phyloP scores from a whole-genome alignment of 2,329 filamentous ascomycete genomes.

The Ophiostoma sp. region DNA sequence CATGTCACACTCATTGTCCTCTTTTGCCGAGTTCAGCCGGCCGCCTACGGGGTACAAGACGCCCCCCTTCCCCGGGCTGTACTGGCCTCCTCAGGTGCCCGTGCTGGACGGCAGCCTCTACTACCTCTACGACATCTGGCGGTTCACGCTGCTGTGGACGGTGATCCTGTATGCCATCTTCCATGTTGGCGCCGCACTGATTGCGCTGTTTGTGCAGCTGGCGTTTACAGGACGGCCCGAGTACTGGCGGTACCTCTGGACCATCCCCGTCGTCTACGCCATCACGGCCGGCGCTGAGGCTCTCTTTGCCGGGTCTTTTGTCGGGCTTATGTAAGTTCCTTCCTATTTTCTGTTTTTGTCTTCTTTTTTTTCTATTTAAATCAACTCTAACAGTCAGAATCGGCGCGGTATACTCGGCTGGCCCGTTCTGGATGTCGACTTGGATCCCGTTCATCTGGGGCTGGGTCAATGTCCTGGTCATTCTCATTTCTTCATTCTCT shows the following conservation, averaged over 20 bases:
- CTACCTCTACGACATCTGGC: slow-evolving; percentile 72
- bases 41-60: slow-evolving; percentile 56
- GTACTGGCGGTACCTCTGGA: slow-evolving; percentile 61
- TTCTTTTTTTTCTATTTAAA: not conserved
- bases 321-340: slow-evolving; percentile 66
- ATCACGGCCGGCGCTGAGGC: slow-evolving; percentile 71
- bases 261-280: slow-evolving; percentile 65
- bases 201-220: slow-evolving; percentile 68
- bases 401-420: slow-evolving; percentile 73
- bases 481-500: slow-evolving; percentile 86
- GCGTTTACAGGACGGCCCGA: slow-evolving; percentile 44
- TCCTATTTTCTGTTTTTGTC: too few species aligned
- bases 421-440: slow-evolving; percentile 85
- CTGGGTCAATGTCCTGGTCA: slow-evolving; percentile 72
- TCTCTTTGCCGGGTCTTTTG: slow-evolving; percentile 71
- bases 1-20: not conserved
- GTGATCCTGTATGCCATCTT: slow-evolving; percentile 71
- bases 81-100: slow-evolving; percentile 58
- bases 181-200: slow-evolving; percentile 65
- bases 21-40: slow-evolving; percentile 20
- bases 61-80: slow-evolving; percentile 75
- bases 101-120: slow-evolving; percentile 58
- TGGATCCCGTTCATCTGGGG: slow-evolving; percentile 92
- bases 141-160: slow-evolving; percentile 84
- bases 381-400: slow-evolving; percentile 40